These are phyloP conservation scores for Drechslerella coelobrocha DNA, from an alignment of 2,329 filamentous ascomycete genomes.

Conservation along the genomic window DNA sequence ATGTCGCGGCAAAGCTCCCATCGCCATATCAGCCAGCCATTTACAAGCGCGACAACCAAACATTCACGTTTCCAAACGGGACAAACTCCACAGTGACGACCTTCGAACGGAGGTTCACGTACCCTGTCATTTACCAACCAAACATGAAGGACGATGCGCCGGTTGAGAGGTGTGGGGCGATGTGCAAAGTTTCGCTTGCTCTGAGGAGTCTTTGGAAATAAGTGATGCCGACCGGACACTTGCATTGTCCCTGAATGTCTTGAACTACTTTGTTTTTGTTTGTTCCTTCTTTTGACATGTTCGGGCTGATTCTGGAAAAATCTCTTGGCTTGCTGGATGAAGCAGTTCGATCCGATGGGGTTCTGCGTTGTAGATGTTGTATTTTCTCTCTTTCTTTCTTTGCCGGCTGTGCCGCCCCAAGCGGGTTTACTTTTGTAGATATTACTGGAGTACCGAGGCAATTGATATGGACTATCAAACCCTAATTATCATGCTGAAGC, in stretches of 20 bases:
- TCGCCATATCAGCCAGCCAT: neutral
- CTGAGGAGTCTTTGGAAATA: conserved; percentile 13
- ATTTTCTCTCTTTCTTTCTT: conserved; percentile 10
- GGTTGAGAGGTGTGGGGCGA: conserved; percentile 9
- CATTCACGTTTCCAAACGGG: neutral
- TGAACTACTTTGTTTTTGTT: neutral
- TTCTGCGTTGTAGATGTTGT: conserved; percentile 15
- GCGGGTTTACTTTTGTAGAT: neutral
- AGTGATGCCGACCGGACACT: neutral
- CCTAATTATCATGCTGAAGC: neutral
- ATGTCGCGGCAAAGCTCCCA: neutral
- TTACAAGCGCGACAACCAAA: neutral
- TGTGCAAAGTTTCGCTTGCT: conserved; percentile 9
- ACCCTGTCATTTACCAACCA: conserved; percentile 9
- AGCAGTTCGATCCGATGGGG: neutral
- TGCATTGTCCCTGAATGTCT: neutral
- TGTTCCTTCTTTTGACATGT: neutral
- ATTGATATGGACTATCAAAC: conserved; percentile 1
- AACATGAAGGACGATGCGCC: no score
- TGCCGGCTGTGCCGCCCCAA: neutral
- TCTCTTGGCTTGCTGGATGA: neutral
- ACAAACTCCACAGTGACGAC: conserved; percentile 1
- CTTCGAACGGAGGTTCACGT: neutral
- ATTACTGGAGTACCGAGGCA: no score
- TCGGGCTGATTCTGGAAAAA: neutral